A percentile compares a stretch with the other conserved stretches of the same genome.
Conservation (phyloP, 768 basidiomycete species). For the Leccinum obscurum region DNA sequence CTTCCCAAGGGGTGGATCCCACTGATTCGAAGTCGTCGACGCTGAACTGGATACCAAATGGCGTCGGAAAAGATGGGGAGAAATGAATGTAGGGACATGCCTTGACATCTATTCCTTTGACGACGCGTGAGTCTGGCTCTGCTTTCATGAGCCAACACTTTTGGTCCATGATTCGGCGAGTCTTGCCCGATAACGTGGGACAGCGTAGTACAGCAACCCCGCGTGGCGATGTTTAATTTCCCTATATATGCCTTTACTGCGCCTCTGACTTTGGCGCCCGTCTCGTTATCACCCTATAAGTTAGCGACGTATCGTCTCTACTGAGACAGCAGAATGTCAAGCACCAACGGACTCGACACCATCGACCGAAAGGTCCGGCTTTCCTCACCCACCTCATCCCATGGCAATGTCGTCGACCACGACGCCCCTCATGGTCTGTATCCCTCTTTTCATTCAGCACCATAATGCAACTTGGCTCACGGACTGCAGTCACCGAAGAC, state of each 20-base stretch:
- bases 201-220: no score
- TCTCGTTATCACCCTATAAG: constrained; percentile 18
- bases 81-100: constrained; percentile 32
- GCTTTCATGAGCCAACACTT: constrained; percentile 79
- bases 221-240: no score
- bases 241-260: background rate
- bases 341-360: constrained; percentile 15
- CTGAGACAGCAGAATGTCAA: constrained; percentile 26
- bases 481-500: constrained; percentile 64
- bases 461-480: constrained; percentile 13
- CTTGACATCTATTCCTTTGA: constrained; percentile 88
- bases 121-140: constrained; percentile 79
- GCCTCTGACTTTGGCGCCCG: background rate
- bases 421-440: constrained; percentile 61
- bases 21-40: constrained; percentile 81
- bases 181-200: background rate
- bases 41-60: constrained; percentile 56
- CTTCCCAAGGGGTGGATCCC: constrained; percentile 78
- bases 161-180: constrained; percentile 14
- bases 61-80: background rate
- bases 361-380: constrained; percentile 55
- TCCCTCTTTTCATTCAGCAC: constrained; percentile 1
- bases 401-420: constrained; percentile 73
- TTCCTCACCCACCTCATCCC: constrained; percentile 41
- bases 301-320: background rate